Evolutionary conservation across 2,329 filamentous ascomycete genomes (phyloP), one percentile per base, ranked within the genome.

Genomic region (Zopfia rhizophila): DNA sequence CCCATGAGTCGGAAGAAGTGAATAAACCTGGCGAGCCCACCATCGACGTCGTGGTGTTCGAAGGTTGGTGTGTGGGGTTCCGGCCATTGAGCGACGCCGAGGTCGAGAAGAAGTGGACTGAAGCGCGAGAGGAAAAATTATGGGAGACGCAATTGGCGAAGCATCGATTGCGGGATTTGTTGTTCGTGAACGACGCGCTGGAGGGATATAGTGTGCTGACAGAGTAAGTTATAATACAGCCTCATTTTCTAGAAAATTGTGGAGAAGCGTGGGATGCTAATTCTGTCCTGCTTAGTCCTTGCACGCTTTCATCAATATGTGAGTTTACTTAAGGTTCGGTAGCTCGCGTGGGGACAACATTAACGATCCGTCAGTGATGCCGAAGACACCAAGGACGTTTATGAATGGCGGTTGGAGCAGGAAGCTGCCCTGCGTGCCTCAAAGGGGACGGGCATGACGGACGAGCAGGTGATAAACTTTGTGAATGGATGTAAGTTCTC

Each of bases 41-140:
- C 11, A 69, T 82, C 6, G 75, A 79, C 36, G 82, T 91, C 7
- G 79, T 94, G 18, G 82, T 95, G 40, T 84, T 95, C 51, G 90
- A 95, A 68, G 90, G 91, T 12, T 95, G 90, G 91, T 91, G 87
- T 68, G 85, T 93, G n/a, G 90, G 90, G 2, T 95, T 95, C 73
- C 82, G 86, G 4, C 68, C 86, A 1, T 70, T 90, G 19, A 61
- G 72, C 24, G 77, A 80, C 10, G 70, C 82, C 4, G 77, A 79
- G 33, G 67, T 82, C 5, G 78, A 77, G 59, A 75, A 75, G 66
- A 79, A 78, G 47, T 84, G 82, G 70, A 73, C 74, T 47, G 56
- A 79, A 67, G 69, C 82, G 72, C 60, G 82, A 72, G 18, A 76
- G 82, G 72, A 21, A 76, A 81, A 25, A 71, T 69, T 72, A 82